phyloP scores from a whole-genome alignment of 139 green algal genomes.

The Tetradesmus lagerheimii region DNA sequence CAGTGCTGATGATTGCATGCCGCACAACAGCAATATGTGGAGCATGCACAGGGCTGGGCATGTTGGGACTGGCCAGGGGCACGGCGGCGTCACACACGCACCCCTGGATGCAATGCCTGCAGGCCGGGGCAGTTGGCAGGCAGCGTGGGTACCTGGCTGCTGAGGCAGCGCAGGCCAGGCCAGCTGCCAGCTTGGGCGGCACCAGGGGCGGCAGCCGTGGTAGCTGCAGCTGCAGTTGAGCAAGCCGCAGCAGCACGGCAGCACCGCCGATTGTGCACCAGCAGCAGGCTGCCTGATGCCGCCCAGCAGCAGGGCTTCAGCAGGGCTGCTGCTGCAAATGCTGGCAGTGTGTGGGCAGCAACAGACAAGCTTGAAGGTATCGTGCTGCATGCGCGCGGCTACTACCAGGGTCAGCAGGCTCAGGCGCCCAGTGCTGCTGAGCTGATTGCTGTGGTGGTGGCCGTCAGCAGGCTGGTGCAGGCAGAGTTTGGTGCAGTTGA shows the following conservation, averaged over 20 bases:
- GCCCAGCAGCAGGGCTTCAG: background rate
- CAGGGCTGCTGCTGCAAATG: background rate
- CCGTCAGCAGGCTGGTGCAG: slow-evolving; percentile 5
- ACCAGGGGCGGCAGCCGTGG: background rate
- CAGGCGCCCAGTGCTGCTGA: background rate
- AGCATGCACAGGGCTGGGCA: too few species aligned
- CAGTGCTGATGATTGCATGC: too few species aligned
- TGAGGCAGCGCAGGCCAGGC: background rate
- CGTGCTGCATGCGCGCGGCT: background rate
- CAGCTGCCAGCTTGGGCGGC: background rate
- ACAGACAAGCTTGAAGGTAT: background rate
- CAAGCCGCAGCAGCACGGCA: background rate
- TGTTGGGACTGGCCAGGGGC: too few species aligned
- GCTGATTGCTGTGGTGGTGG: background rate
- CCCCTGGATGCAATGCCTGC: background rate
- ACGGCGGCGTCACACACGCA: too few species aligned
- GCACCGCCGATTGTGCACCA: background rate
- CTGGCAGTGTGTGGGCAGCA: background rate
- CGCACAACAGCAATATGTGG: too few species aligned
- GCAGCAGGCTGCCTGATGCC: background rate
- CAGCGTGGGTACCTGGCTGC: background rate
- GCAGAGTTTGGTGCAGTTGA: background rate
- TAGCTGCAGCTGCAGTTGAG: background rate
- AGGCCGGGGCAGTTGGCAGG: background rate
- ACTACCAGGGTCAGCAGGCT: background rate